These are phyloP conservation scores for Penicillium mononematosum DNA, from an alignment of 495 filamentous ascomycete species.

Conservation along the genomic window DNA sequence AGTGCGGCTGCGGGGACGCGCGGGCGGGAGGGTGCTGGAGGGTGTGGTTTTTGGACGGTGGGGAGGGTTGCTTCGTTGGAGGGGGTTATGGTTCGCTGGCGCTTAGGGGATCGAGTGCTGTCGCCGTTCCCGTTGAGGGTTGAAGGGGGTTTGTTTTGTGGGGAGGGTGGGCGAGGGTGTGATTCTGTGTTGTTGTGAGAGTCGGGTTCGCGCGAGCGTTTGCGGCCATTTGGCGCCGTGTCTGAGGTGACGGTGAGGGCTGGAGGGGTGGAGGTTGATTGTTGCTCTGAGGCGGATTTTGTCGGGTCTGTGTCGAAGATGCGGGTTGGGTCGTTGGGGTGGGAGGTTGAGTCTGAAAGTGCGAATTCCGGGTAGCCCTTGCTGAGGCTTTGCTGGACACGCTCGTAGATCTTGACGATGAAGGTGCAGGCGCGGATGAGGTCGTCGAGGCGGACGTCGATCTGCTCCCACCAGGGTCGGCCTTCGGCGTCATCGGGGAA, in stretches of 20 bases:
- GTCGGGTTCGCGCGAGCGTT: slow-evolving; percentile 47
- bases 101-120: slow-evolving; percentile 38
- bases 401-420: slow-evolving; percentile 73
- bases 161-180: slow-evolving; percentile 2
- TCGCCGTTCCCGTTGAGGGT: slow-evolving; percentile 32
- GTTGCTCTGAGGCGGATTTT: slow-evolving; percentile 13
- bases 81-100: slow-evolving; percentile 37
- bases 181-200: slow-evolving; percentile 17
- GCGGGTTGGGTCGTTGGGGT: slow-evolving; percentile 32
- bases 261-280: slow-evolving; percentile 8
- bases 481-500: slow-evolving; percentile 72
- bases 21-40: slow-evolving; percentile 13
- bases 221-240: slow-evolving; percentile 33
- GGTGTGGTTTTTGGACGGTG: slow-evolving; percentile 1
- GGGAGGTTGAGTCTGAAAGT: slow-evolving; percentile 23
- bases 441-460: slow-evolving; percentile 60
- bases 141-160: slow-evolving; percentile 8
- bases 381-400: slow-evolving; percentile 51
- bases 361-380: slow-evolving; percentile 42
- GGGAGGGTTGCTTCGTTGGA: slow-evolving; percentile 4
- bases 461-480: slow-evolving; percentile 83
- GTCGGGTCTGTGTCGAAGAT: slow-evolving; percentile 26
- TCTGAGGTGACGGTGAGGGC: slow-evolving; percentile 24
- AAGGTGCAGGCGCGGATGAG: slow-evolving; percentile 65
- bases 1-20: slow-evolving; percentile 25